These are phyloP conservation scores for Orobanche coerulescens DNA, from an alignment of 257 asterid species.

Conservation along the genomic window DNA sequence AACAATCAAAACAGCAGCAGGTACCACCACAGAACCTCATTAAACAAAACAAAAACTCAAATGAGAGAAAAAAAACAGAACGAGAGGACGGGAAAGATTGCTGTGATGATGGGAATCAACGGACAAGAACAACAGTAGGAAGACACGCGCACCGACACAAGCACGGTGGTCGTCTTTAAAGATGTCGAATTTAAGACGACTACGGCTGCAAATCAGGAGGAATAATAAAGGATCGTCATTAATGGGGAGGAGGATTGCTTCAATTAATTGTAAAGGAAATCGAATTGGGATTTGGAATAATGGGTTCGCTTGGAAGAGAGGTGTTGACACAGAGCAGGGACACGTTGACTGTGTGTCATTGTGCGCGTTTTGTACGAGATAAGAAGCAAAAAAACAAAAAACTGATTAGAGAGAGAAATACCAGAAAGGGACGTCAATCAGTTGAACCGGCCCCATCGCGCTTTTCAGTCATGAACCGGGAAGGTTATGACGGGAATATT, in stretches of 20 bases:
- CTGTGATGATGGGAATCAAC: slow-evolving; percentile 21
- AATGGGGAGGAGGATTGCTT: slow-evolving; percentile 28
- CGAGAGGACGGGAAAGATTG: slow-evolving; percentile 23
- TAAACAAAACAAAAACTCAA: slow-evolving; percentile 20
- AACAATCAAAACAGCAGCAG: slow-evolving; percentile 24
- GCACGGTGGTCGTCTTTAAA: not conserved
- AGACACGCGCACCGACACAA: slow-evolving; percentile 26
- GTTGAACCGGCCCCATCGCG: not conserved
- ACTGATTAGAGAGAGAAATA: slow-evolving; percentile 16
- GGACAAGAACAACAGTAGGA: slow-evolving; percentile 16
- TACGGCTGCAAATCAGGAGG: not conserved
- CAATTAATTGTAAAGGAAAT: slow-evolving; percentile 17
- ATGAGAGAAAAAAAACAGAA: not conserved
- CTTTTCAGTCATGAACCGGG: not conserved
- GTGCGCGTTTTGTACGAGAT: slow-evolving; percentile 21
- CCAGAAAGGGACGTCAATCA: not conserved
- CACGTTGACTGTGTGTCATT: slow-evolving; percentile 34
- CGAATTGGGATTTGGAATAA: slow-evolving; percentile 31
- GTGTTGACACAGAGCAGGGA: slow-evolving; percentile 20
- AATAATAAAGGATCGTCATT: slow-evolving; percentile 22
- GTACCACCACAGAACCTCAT: slow-evolving; percentile 39
- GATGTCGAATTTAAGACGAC: not conserved
- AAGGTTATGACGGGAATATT: too few species aligned
- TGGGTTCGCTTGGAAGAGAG: slow-evolving; percentile 20
- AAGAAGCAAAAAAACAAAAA: not conserved